Evolutionary conservation across 2,329 filamentous ascomycete species (phyloP).

Genomic region (Ascochyta rabiei): DNA sequence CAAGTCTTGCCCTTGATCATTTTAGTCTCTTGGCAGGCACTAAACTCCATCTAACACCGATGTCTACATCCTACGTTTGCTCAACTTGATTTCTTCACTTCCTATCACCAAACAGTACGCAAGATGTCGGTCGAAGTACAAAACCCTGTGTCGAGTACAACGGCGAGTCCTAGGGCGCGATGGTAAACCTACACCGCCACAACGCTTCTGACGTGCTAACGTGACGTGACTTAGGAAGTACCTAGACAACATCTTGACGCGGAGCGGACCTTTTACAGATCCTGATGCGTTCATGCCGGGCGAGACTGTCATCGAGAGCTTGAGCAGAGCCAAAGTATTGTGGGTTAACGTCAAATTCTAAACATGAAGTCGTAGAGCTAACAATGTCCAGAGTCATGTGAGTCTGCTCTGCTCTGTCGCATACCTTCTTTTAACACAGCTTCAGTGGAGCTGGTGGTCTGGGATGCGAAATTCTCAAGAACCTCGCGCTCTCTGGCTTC

Average conservation of each 20-base stretch:
- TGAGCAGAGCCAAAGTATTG: slow-evolving; percentile 62
- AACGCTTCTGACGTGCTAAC: slow-evolving; percentile 23
- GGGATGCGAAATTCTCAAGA: slow-evolving; percentile 96
- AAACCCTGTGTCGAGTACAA: slow-evolving; percentile 18
- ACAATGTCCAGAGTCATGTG: slow-evolving; percentile 46
- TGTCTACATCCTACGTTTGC: slow-evolving; percentile 32
- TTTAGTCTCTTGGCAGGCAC: slow-evolving; percentile 36
- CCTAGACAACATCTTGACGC: slow-evolving; percentile 78
- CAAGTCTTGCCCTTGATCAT: slow-evolving; percentile 26
- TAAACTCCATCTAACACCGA: slow-evolving; percentile 25
- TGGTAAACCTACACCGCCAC: slow-evolving; percentile 35
- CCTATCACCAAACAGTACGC: slow-evolving; percentile 10
- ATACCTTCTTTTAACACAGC: slow-evolving; percentile 49
- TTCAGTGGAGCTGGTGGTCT: slow-evolving; percentile 88
- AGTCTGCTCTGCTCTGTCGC: slow-evolving; percentile 20
- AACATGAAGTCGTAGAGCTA: slow-evolving; percentile 20
- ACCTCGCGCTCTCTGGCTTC: slow-evolving; percentile 93
- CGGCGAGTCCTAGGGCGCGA: slow-evolving; percentile 51
- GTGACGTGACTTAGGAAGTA: slow-evolving; percentile 68
- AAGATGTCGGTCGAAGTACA: slow-evolving; percentile 34
- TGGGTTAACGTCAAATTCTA: slow-evolving; percentile 53
- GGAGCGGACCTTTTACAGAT: slow-evolving; percentile 82
- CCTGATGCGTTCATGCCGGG: slow-evolving; percentile 56
- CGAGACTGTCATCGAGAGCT: slow-evolving; percentile 54
- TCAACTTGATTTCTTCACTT: slow-evolving; percentile 16